Percentiles rank a stretch among this genome's conserved stretches.
Conservation (phyloP, 306 rosid genomes). For the Quercus suber region DNA sequence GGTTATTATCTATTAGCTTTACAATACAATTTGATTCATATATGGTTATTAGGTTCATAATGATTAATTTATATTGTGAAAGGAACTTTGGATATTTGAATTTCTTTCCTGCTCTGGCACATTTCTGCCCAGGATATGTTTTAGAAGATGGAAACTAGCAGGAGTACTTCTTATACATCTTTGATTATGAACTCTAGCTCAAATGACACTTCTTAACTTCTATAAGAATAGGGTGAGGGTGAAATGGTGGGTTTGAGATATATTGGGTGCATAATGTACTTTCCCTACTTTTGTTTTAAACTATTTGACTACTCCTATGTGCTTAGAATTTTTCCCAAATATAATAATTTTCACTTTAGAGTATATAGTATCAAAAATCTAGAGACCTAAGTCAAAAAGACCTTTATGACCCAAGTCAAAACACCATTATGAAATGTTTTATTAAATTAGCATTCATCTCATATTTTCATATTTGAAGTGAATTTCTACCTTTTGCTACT, state of each 20-base stretch:
- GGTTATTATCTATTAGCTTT: background rate
- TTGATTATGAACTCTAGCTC: background rate
- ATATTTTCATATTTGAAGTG: background rate
- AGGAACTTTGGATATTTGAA: background rate
- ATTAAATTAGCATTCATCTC: constrained; percentile 32
- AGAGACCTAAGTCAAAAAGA: background rate
- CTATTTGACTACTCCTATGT: background rate
- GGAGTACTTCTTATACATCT: background rate
- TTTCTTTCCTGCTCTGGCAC: background rate
- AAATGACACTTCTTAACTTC: background rate
- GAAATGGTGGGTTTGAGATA: background rate
- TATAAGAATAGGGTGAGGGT: background rate
- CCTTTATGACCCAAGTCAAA: background rate
- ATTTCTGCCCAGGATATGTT: background rate
- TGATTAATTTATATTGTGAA: background rate
- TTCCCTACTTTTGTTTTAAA: background rate
- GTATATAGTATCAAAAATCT: background rate
- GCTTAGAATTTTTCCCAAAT: background rate
- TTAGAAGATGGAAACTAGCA: background rate
- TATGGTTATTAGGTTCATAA: background rate
- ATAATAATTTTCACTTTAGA: background rate
- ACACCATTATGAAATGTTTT: constrained; percentile 10
- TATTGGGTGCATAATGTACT: background rate
- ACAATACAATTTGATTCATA: background rate
- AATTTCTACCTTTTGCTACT: background rate